Conservation (phyloP, 768 basidiomycete species). For the Serendipita sp. region DNA sequence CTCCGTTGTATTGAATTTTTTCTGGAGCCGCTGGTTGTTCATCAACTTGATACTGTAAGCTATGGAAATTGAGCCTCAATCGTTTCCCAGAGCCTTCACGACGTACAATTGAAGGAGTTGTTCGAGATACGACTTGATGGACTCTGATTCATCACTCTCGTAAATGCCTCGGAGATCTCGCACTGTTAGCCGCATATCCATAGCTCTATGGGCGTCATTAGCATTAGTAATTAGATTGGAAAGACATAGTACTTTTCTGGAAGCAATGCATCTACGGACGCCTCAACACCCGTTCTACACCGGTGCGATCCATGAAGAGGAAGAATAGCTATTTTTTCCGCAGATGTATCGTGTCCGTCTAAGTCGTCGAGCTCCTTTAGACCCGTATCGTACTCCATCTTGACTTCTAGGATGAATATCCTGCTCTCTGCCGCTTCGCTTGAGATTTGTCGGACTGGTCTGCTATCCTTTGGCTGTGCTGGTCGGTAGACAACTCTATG, state of each 20-base stretch:
- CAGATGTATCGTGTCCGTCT: neutral
- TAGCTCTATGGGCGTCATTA: neutral
- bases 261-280: neutral
- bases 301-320: neutral
- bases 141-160: neutral
- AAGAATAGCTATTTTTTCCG: neutral
- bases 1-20: neutral
- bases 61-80: neutral
- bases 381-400: neutral
- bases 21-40: neutral
- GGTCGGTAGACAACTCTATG: neutral
- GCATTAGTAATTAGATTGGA: neutral
- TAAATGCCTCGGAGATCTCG: neutral
- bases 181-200: constrained; percentile 1
- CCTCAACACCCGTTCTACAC: neutral
- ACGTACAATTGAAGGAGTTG: neutral
- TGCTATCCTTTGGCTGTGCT: neutral
- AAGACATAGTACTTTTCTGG: neutral
- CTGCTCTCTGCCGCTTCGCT: too few species aligned
- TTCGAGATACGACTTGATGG: neutral
- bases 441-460: neutral
- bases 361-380: neutral
- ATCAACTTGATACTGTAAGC: neutral
- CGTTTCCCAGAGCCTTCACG: neutral
- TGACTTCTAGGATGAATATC: neutral